These are phyloP conservation scores for Clarkia xantiana DNA, from an alignment of 345 rosid species.

Conservation along the genomic window DNA sequence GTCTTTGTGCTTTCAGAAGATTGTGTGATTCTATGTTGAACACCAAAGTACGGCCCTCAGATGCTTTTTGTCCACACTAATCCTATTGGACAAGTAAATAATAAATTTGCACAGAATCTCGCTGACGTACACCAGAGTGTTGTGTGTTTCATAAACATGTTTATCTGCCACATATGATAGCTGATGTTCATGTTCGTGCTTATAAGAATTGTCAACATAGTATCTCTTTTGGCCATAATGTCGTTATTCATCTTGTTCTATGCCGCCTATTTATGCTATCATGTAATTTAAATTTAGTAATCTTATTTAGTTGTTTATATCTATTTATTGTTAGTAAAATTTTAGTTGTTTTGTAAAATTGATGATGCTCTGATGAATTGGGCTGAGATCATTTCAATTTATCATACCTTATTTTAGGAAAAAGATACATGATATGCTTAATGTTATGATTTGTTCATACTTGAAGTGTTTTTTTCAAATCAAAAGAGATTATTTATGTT, in stretches of 20 bases:
- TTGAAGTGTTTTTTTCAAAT: no score
- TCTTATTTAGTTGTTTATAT: no score
- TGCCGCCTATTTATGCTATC: constrained; percentile 82
- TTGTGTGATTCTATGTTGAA: constrained; percentile 69
- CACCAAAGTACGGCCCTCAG: constrained; percentile 76
- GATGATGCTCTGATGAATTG: no score
- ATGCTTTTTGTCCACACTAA: constrained; percentile 92
- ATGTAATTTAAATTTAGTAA: constrained; percentile 28
- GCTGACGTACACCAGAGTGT: constrained; percentile 81
- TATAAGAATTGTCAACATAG: constrained; percentile 71
- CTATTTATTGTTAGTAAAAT: no score
- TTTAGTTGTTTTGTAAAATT: no score
- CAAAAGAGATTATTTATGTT: no score
- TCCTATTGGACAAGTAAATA: constrained; percentile 78
- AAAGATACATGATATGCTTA: no score
- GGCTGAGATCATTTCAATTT: no score
- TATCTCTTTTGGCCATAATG: constrained; percentile 90
- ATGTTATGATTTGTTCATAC: no score
- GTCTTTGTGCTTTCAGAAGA: constrained; percentile 70
- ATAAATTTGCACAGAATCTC: constrained; percentile 83
- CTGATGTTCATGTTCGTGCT: constrained; percentile 84
- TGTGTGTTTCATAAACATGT: constrained; percentile 52
- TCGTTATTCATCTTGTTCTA: constrained; percentile 80
- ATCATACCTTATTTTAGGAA: no score
- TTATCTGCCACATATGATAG: constrained; percentile 64